Base-by-base conservation (phyloP, 805 yeast species). In the Candida broadrunensis region DNA sequence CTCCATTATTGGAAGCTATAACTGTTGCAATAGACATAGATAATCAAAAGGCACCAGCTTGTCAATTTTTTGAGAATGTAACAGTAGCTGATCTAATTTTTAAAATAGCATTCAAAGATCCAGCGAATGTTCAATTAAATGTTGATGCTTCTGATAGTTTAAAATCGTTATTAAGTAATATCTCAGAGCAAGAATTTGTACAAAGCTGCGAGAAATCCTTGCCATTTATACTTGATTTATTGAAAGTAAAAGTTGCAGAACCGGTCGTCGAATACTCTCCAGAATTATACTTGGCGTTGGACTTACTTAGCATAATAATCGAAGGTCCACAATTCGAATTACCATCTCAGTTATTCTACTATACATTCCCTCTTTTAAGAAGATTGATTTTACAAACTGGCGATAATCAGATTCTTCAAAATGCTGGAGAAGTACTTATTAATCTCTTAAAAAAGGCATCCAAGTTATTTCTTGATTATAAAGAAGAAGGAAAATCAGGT, bases 361-460 rank as follows among this genome's bases (percentile, higher is more conserved):
- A 58, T 42, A 56, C 72, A 2, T 77, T 75, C 47, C 77, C 81
- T 0, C 51, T 58, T 2, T 47, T 79, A 49, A 59, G 65, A 38
- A 59, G 60, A 16, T 56, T 77, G 37, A 58, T 77, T 5, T 44
- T 72, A 27, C 43, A 42, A 2, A 73, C 88, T 0, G 65, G 60
- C n/a, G 97, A 89, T 57, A 87, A 85, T 50, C 88, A 84, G 53
- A 73, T 88, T 7, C 58, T 89, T 24, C 96, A 89, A 61, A 67
- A 80, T 9, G 83, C 89, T 2, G 85, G 91, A 0, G 91, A 85
- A 45, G 81, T 83, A 4, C 80, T 85, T 51, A 80, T 81, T 43
- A 77, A 75, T 21, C 60, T 89, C 31, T 63, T 88, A 18, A 63
- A 66, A 34, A 62, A 58, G 12, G 71, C 73, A 4, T 54, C 76